These are phyloP conservation scores for Saccharomycopsis crataegensis DNA, from an alignment of 1,139 yeast genomes.

Conservation along the genomic window DNA sequence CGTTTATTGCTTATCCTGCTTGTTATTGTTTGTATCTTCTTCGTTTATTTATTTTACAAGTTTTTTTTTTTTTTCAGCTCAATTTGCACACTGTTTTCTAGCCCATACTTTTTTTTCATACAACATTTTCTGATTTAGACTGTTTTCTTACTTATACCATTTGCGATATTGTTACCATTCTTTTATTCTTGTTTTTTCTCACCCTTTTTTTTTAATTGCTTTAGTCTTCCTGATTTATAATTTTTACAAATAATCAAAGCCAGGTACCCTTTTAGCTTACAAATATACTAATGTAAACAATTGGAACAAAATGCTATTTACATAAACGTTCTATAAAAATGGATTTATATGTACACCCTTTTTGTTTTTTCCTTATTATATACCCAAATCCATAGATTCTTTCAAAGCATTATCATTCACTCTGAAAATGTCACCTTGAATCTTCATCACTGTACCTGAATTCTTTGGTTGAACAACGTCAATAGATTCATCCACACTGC, in stretches of 20 bases:
- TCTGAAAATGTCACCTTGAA: slow-evolving; percentile 20
- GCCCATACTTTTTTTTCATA: background rate
- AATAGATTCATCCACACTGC: slow-evolving; percentile 33
- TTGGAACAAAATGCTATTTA: background rate
- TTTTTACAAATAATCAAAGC: too few relatives aligned
- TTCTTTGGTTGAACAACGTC: slow-evolving; percentile 6
- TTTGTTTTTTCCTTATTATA: background rate
- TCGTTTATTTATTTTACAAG: background rate
- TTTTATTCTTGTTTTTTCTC: background rate
- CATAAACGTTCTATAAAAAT: too few relatives aligned
- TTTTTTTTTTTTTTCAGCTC: background rate
- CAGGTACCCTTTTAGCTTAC: too few relatives aligned
- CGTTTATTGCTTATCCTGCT: background rate
- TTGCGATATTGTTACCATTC: background rate
- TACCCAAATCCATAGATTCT: background rate
- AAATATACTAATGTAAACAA: background rate
- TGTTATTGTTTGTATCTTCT: background rate
- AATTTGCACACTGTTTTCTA: background rate
- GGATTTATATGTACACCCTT: background rate
- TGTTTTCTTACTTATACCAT: background rate
- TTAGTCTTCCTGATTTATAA: too few relatives aligned
- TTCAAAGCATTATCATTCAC: slow-evolving; percentile 6
- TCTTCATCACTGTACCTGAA: slow-evolving; percentile 18
- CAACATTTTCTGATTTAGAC: background rate
- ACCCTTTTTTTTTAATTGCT: background rate